Conservation (phyloP, 371 early-diverging fungal genomes). For the Thermomucor indicae-seudaticae region DNA sequence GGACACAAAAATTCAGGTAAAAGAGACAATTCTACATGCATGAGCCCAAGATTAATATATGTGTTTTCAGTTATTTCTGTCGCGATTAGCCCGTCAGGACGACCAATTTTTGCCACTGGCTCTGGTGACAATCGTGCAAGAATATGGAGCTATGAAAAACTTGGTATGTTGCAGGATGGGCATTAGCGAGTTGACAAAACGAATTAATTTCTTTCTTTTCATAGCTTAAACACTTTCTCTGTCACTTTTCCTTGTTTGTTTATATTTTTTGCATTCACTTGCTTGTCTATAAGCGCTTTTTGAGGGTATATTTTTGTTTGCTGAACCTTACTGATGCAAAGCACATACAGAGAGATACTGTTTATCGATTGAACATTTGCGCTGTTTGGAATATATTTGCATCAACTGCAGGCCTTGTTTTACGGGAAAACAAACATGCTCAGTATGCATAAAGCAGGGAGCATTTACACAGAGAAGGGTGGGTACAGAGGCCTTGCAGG, state of each 20-base stretch:
- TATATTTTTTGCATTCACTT: slow-evolving; percentile 4
- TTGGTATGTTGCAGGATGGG: slow-evolving; percentile 4
- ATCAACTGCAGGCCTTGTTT: neutral
- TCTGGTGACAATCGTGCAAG: slow-evolving; percentile 95
- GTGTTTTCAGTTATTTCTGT: slow-evolving; percentile 77
- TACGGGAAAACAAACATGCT: too few relatives aligned
- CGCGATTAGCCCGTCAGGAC: slow-evolving; percentile 74
- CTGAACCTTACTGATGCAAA: neutral
- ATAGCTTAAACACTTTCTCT: slow-evolving; percentile 1
- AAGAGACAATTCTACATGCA: neutral
- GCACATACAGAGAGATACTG: neutral
- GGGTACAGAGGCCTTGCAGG: neutral
- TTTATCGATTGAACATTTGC: neutral
- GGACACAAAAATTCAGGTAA: slow-evolving; percentile 95
- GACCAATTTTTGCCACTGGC: slow-evolving; percentile 92
- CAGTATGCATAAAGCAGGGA: too few relatives aligned
- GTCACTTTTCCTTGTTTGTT: neutral
- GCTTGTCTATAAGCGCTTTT: slow-evolving; percentile 7
- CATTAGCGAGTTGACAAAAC: neutral
- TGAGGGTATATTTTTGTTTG: neutral
- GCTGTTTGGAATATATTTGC: neutral
- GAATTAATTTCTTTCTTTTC: neutral
- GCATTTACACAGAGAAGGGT: too few relatives aligned
- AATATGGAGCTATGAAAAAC: slow-evolving; percentile 79
- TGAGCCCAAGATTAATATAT: slow-evolving; percentile 2